Conservation (phyloP, 352 stramenopile genomes). For the Aphanomyces astaci region DNA sequence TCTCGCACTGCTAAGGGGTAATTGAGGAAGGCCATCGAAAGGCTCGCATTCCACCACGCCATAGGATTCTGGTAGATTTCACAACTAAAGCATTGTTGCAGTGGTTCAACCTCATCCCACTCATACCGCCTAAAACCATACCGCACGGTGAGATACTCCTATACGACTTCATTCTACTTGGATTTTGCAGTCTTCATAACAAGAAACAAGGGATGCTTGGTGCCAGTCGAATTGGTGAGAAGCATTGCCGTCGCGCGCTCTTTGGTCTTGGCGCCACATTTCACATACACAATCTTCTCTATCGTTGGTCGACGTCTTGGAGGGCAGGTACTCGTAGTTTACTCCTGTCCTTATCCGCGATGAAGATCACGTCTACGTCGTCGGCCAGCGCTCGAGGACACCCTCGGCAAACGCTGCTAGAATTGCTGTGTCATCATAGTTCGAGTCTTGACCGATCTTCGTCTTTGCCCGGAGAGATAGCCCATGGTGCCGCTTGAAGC, state of each 20-base stretch:
- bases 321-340: constrained; percentile 32
- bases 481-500: constrained; percentile 23
- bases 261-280: constrained; percentile 25
- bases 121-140: constrained; percentile 25
- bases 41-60: constrained; percentile 26
- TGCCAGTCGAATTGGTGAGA: constrained; percentile 21
- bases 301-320: constrained; percentile 19
- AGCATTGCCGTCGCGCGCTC: constrained; percentile 26
- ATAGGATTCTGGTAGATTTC: constrained; percentile 26
- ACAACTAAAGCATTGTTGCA: constrained; percentile 14
- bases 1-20: constrained; percentile 30
- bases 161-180: not conserved
- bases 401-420: not conserved
- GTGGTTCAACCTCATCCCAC: constrained; percentile 22
- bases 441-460: not conserved
- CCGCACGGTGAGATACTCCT: not conserved
- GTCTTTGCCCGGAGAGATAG: constrained; percentile 14
- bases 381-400: not conserved
- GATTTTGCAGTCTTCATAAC: constrained; percentile 22
- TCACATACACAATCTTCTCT: constrained; percentile 26
- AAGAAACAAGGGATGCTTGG: constrained; percentile 23
- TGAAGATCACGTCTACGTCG: constrained; percentile 22
- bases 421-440: not conserved
- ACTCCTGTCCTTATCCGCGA: constrained; percentile 28
- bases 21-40: constrained; percentile 27